Base-by-base conservation (phyloP, 2,329 filamentous ascomycete species). In the Apiospora malaysiana region DNA sequence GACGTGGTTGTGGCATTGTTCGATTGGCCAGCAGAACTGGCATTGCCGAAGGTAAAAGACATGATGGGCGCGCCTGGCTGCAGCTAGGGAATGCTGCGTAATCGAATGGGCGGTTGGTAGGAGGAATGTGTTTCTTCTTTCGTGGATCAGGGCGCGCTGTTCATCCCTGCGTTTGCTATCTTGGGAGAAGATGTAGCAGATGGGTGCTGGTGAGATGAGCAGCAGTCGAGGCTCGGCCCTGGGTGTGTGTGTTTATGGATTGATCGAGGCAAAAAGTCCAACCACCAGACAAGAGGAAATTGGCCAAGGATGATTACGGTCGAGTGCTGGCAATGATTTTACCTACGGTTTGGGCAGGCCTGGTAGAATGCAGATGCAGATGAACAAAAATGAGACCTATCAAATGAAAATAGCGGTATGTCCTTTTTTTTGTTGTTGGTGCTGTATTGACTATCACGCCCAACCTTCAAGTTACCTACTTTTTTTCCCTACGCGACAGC, bases 1-100 rank as follows among this genome's bases (percentile, higher is more conserved):
- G 80, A 79, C 18, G 83, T 80, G 47, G 80, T 77, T n/a, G 81
- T 73, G 82, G 82, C 70, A 83, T 82, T 76, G 65, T 72, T 73
- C 51, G 75, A 77, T 68, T 77, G 69, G 73, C 77, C 76, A 69
- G 73, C 77, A 42, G 74, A 76, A 42, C 78, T 77, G 73, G 72
- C 77, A 40, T 76, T 69, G 59, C 80, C 79, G 72, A 83, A 83
- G 71, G 46, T 76, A 70, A 81, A 78, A 43, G 81, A 78, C 79
- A 82, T 81, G 69, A 70, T 75, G 73, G 63, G 56, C 69, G 51
- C 69, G 51, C 46, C 40, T 73, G 59, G 69, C 72, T 66, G 67
- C 70, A 45, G 69, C 65, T 66, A 68, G 42, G 68, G 71, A 72
- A 72, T 73, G 71, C 42, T 43, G 65, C 67, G 68, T 51, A n/a